Evolutionary conservation across 1,284 basidiomycete species (phyloP).

Genomic region (Rhodotorula sp.): DNA sequence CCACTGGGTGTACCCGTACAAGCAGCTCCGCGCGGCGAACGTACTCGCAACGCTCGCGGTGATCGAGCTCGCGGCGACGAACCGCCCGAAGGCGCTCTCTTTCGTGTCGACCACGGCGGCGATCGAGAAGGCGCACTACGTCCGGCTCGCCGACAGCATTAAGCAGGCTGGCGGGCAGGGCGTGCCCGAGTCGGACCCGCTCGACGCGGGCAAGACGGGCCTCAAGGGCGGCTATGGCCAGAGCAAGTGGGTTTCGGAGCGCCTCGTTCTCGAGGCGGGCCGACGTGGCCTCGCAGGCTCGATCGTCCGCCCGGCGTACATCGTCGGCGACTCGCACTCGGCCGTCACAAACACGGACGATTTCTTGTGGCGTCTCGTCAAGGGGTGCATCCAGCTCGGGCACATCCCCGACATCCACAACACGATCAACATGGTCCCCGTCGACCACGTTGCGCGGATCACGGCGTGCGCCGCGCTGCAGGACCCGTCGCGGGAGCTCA

Average conservation of each 20-base stretch:
- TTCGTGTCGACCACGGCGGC: constrained; percentile 95
- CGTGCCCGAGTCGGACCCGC: constrained; percentile 82
- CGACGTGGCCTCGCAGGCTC: constrained; percentile 81
- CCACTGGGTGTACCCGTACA: constrained; percentile 99
- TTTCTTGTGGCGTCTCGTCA: constrained; percentile 97
- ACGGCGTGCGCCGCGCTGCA: constrained; percentile 67
- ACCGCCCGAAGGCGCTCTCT: constrained; percentile 74
- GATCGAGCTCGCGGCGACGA: constrained; percentile 72
- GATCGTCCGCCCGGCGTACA: constrained; percentile 91
- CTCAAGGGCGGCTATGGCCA: constrained; percentile 95
- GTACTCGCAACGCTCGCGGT: constrained; percentile 85
- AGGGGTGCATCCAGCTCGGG: constrained; percentile 95
- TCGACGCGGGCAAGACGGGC: constrained; percentile 77
- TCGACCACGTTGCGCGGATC: constrained; percentile 90
- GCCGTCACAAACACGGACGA: constrained; percentile 99
- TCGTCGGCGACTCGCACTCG: constrained; percentile 86
- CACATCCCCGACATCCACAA: constrained; percentile 98
- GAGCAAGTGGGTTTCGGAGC: constrained; percentile 98
- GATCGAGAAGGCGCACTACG: constrained; percentile 82
- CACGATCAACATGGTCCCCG: constrained; percentile 96
- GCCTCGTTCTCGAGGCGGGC: constrained; percentile 86
- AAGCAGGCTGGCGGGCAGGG: constrained; percentile 61
- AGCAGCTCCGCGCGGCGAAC: constrained; percentile 86
- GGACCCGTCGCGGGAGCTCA: constrained; percentile 53
- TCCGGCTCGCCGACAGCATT: constrained; percentile 76